Conservation (phyloP, 1,284 basidiomycete species). For the Apiotrichum brassicae region DNA sequence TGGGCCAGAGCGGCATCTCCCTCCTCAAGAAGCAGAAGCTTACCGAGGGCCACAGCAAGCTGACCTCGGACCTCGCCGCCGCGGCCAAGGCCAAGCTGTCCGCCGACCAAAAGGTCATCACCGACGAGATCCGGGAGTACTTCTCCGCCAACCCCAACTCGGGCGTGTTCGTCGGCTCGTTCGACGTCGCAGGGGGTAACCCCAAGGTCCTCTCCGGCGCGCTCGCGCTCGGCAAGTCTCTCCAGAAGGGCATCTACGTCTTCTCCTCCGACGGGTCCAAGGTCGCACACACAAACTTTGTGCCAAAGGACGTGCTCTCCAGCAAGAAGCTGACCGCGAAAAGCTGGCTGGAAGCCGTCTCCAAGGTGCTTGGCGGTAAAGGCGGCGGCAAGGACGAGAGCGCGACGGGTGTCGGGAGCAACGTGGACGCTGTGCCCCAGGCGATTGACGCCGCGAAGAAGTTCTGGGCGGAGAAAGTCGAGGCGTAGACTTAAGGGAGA, state of each 20-base stretch:
- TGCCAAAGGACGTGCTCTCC: constrained; percentile 60
- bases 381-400: constrained; percentile 88
- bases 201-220: constrained; percentile 60
- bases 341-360: constrained; percentile 71
- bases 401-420: constrained; percentile 74
- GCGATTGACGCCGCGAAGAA: constrained; percentile 56
- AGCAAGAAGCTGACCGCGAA: constrained; percentile 65
- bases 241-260: constrained; percentile 78
- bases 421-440: constrained; percentile 61
- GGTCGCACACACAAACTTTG: constrained; percentile 80
- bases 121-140: constrained; percentile 63
- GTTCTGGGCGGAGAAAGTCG: constrained; percentile 27
- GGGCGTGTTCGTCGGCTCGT: constrained; percentile 59
- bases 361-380: constrained; percentile 78
- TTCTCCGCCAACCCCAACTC: constrained; percentile 71
- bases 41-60: constrained; percentile 63
- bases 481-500: too few species aligned
- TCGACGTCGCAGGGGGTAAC: constrained; percentile 63
- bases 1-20: constrained; percentile 84
- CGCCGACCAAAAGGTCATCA: constrained; percentile 67
- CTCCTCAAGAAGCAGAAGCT: constrained; percentile 74
- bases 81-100: constrained; percentile 75
- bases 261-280: constrained; percentile 76
- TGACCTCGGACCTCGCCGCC: constrained; percentile 80
- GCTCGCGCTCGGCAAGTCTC: constrained; percentile 63